Evolutionary conservation across 2,329 filamentous ascomycete species (phyloP).

Genomic region (Fusarium pseudoanthophilum): DNA sequence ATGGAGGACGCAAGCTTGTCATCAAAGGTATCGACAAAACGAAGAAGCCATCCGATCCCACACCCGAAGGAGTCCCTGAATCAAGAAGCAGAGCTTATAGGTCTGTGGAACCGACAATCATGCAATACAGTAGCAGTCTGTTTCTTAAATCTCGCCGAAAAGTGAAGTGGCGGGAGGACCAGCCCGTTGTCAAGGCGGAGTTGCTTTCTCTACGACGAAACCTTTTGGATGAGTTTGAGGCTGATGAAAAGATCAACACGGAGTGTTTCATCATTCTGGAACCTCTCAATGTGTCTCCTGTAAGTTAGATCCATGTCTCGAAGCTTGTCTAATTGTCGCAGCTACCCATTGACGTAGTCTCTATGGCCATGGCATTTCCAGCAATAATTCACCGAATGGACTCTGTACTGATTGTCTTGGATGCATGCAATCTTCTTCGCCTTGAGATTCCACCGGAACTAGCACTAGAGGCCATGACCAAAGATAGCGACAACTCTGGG

Average conservation of each 20-base stretch:
- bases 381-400: conserved; percentile 88
- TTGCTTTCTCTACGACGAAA: conserved; percentile 83
- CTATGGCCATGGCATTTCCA: conserved; percentile 80
- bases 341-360: conserved; percentile 76
- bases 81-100: conserved; percentile 57
- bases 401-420: conserved; percentile 80
- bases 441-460: conserved; percentile 73
- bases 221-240: conserved; percentile 75
- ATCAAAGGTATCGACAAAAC: conserved; percentile 63
- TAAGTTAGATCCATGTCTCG: conserved; percentile 55
- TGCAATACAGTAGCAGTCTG: conserved; percentile 85
- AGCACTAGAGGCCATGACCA: conserved; percentile 90
- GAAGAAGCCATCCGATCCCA: conserved; percentile 71
- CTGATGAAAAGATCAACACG: conserved; percentile 58
- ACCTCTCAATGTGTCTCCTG: conserved; percentile 78
- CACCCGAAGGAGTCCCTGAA: conserved; percentile 66
- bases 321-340: conserved; percentile 47
- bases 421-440: conserved; percentile 74
- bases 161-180: conserved; percentile 69
- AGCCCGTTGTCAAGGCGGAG: conserved; percentile 84
- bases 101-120: conserved; percentile 67
- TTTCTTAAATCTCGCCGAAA: conserved; percentile 68
- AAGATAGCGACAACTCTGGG: conserved; percentile 86
- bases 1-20: conserved; percentile 73
- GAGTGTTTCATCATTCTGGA: conserved; percentile 78